Conservation (phyloP, 108 stramenopile species). For the Conticribra weissflogii region DNA sequence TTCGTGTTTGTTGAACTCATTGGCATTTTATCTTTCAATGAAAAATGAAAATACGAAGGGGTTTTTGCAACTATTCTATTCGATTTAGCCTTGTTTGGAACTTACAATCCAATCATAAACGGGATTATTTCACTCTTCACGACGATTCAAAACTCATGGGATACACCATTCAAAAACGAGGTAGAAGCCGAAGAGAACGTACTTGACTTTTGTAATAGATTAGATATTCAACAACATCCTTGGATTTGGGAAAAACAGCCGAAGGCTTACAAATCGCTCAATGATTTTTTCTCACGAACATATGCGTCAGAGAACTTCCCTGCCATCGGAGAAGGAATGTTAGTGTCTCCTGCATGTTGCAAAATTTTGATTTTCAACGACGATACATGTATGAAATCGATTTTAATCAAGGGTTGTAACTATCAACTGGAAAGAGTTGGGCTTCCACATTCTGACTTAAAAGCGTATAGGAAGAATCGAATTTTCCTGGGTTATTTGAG, state of each 20-base stretch:
- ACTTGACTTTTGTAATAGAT: slow-evolving; percentile 33
- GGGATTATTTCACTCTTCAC: slow-evolving; percentile 44
- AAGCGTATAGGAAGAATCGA: slow-evolving; percentile 26
- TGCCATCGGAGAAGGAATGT: slow-evolving; percentile 8
- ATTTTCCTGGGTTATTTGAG: slow-evolving; percentile 42
- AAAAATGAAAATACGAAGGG: too few species aligned
- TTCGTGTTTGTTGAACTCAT: too few species aligned
- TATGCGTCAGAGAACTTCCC: slow-evolving; percentile 32
- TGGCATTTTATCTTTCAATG: too few species aligned
- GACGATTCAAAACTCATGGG: slow-evolving; percentile 52
- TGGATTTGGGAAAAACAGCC: slow-evolving; percentile 51
- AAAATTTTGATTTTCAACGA: slow-evolving; percentile 18
- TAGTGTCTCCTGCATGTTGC: slow-evolving; percentile 51
- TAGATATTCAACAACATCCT: slow-evolving; percentile 35
- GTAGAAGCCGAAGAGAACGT: slow-evolving; percentile 22
- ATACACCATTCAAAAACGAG: slow-evolving; percentile 24
- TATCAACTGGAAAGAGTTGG: slow-evolving; percentile 40
- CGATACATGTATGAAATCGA: slow-evolving; percentile 30
- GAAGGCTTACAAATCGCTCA: slow-evolving; percentile 33
- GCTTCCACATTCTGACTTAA: slow-evolving; percentile 35
- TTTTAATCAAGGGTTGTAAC: slow-evolving; percentile 51
- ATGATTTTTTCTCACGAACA: slow-evolving; percentile 53
- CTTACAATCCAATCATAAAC: slow-evolving; percentile 41
- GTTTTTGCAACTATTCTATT: slow-evolving; percentile 54
- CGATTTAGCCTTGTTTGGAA: slow-evolving; percentile 56